Evolutionary conservation across 768 basidiomycete species (phyloP).

Genomic region (Pleurotus salmoneostramineus): DNA sequence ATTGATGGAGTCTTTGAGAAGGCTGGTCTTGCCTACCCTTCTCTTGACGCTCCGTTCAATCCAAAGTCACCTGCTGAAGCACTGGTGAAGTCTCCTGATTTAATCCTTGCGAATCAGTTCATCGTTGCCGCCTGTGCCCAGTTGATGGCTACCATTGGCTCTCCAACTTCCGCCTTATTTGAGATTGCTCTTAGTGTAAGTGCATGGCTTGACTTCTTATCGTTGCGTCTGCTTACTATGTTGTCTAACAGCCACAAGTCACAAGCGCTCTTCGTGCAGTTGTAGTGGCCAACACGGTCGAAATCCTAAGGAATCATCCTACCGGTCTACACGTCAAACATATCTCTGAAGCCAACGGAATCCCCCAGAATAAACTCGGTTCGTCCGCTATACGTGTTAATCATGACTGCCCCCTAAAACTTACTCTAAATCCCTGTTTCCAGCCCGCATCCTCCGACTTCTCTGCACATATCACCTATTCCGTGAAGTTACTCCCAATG

Average conservation of each 20-base stretch:
- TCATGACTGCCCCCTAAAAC: background rate
- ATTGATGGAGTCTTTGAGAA: slow-evolving; percentile 19
- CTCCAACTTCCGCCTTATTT: slow-evolving; percentile 10
- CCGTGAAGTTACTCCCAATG: slow-evolving; percentile 25
- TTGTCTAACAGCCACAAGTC: slow-evolving; percentile 13
- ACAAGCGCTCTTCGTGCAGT: slow-evolving; percentile 7
- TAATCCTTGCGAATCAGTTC: slow-evolving; percentile 12
- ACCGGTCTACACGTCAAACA: slow-evolving; percentile 30
- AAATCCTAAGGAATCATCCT: background rate
- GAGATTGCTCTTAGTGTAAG: background rate
- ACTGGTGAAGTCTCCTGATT: slow-evolving; percentile 9
- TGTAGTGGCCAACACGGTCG: background rate
- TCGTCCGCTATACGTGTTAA: background rate
- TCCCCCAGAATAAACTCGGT: slow-evolving; percentile 28
- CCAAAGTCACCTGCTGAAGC: slow-evolving; percentile 15
- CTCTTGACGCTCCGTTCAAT: slow-evolving; percentile 19
- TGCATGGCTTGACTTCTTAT: background rate
- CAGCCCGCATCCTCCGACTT: slow-evolving; percentile 29
- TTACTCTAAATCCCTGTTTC: background rate
- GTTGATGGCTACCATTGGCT: slow-evolving; percentile 11
- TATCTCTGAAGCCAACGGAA: slow-evolving; percentile 23
- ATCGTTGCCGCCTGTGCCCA: slow-evolving; percentile 23
- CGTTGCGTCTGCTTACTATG: background rate
- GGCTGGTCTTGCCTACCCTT: slow-evolving; percentile 18
- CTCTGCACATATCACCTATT: slow-evolving; percentile 33